Percentiles rank a stretch among this genome's conserved stretches.
Evolutionary conservation across 2,329 filamentous ascomycete species (phyloP).

Genomic region (Botrytis squamosa): DNA sequence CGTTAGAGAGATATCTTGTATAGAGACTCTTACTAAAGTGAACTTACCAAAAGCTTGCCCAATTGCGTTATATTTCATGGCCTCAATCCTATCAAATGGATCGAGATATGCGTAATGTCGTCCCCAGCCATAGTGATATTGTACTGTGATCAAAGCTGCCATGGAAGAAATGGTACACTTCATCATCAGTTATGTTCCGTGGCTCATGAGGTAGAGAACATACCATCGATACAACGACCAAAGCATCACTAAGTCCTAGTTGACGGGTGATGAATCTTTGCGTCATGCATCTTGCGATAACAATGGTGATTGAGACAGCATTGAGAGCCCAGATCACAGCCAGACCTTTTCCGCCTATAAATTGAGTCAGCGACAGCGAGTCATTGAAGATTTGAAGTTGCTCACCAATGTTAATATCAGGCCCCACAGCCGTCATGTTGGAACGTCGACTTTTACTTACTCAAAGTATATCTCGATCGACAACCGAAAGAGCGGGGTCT

Average conservation of each 20-base stretch:
- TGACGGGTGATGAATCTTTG: slow-evolving; percentile 22
- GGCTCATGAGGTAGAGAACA: not conserved
- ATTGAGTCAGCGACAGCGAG: not conserved
- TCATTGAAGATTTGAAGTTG: not conserved
- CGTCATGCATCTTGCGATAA: slow-evolving; percentile 24
- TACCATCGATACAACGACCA: slow-evolving; percentile 24
- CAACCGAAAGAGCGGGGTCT: not conserved
- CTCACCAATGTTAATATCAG: slow-evolving; percentile 17
- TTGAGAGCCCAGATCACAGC: slow-evolving; percentile 23
- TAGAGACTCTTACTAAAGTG: not conserved
- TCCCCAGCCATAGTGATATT: slow-evolving; percentile 28
- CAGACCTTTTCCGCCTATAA: slow-evolving; percentile 9
- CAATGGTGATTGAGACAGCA: slow-evolving; percentile 23
- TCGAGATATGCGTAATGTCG: slow-evolving; percentile 26
- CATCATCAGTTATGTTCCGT: not conserved
- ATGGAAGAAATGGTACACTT: slow-evolving; percentile 16
- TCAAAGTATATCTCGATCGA: not conserved
- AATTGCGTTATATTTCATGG: slow-evolving; percentile 25
- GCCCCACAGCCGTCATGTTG: slow-evolving; percentile 1
- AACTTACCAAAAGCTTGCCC: slow-evolving; percentile 25
- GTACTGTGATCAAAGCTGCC: slow-evolving; percentile 19
- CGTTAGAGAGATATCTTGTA: not conserved
- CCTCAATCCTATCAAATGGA: slow-evolving; percentile 18
- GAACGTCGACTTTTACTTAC: not conserved
- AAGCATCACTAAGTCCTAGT: slow-evolving; percentile 25